A percentile compares a stretch with the other conserved stretches of the same genome.
These are phyloP conservation scores for Crithidia sp. DNA, from an alignment of 208 protist species.

Conservation along the genomic window DNA sequence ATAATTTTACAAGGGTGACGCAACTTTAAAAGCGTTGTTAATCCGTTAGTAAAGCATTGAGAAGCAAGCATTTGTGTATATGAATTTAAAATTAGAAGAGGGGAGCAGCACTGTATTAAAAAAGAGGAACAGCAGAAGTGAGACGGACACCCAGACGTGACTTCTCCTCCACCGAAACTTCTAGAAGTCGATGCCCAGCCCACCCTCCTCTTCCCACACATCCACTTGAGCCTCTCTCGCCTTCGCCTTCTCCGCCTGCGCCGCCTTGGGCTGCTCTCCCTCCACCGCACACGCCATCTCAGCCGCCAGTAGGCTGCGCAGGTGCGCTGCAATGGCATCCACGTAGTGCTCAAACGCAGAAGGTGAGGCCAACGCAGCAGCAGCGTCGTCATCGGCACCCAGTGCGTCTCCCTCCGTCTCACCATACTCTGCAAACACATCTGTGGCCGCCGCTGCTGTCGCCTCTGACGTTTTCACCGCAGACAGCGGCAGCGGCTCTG, in stretches of 20 bases:
- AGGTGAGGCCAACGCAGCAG: background rate
- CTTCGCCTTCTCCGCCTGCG: slow-evolving; percentile 41
- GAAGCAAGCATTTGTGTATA: too few species aligned
- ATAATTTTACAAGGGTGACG: too few species aligned
- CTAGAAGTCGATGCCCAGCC: slow-evolving; percentile 41
- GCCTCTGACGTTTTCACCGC: slow-evolving; percentile 1
- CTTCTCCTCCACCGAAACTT: too few species aligned
- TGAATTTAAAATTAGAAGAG: too few species aligned
- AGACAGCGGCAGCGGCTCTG: background rate
- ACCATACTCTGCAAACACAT: background rate
- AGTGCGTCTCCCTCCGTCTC: background rate
- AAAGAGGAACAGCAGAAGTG: too few species aligned
- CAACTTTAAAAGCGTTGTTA: too few species aligned
- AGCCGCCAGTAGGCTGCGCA: slow-evolving; percentile 33
- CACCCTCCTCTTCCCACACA: slow-evolving; percentile 39
- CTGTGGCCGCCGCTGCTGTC: background rate
- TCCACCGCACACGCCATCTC: slow-evolving; percentile 40
- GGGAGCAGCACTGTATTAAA: too few species aligned
- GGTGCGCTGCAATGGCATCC: slow-evolving; percentile 42
- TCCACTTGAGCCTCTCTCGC: slow-evolving; percentile 27
- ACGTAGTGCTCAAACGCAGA: slow-evolving; percentile 26
- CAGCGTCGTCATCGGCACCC: background rate
- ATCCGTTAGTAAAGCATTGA: too few species aligned
- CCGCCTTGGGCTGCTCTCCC: slow-evolving; percentile 48
- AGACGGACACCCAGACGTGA: too few species aligned